Evolutionary conservation across 768 basidiomycete species (phyloP), one percentile per base, ranked within the genome.

Genomic region (Auricularia sp.): DNA sequence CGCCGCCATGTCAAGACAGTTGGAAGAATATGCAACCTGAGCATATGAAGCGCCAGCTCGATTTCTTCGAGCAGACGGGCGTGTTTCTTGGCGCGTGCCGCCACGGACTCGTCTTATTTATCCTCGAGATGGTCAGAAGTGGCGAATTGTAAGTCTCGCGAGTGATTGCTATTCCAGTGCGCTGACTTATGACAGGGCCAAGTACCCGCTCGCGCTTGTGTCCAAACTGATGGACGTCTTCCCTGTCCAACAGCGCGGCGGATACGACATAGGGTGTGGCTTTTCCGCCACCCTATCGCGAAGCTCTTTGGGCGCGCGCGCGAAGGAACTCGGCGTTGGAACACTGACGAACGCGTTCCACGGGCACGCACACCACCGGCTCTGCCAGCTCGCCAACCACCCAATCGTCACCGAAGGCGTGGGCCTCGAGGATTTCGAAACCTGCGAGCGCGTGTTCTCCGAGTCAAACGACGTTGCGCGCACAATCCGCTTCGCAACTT

Each of bases 351-450:
- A 71, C 62, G 69, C 74, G 2, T 77, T 77, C 62, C 76, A 77
- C 66, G 74, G 76, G 0, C 75, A 76, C 63, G 64, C 72, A 6
- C 77, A 79, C 67, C 68, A 74, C 62, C 69, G 70, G 65, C 44
- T 63, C 8, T 67, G 71, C 65, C 69, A 74, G 61, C 68, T 73
- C 47, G 21, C 51, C 12, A 56, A 64, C 36, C 67, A 72, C 29
- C 51, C 65, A 3, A 63, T 66, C 6, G 66, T 72, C 61, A 53
- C 68, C 10, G 8, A 65, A 10, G 66, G 70, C 3, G 35, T 66
- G 10, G 68, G 70, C 8, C 64, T 71, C 7, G 66, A 73, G 56
- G 67, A 68, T 54, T 54, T 71, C 12, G 71, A 73, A 36, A 65
- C 63, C 1, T 68, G 68, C 58, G 71, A 70, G 36, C 61, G 61